These are phyloP conservation scores for Alternaria sp. DNA, from an alignment of 2,329 filamentous ascomycete species.

Conservation along the genomic window DNA sequence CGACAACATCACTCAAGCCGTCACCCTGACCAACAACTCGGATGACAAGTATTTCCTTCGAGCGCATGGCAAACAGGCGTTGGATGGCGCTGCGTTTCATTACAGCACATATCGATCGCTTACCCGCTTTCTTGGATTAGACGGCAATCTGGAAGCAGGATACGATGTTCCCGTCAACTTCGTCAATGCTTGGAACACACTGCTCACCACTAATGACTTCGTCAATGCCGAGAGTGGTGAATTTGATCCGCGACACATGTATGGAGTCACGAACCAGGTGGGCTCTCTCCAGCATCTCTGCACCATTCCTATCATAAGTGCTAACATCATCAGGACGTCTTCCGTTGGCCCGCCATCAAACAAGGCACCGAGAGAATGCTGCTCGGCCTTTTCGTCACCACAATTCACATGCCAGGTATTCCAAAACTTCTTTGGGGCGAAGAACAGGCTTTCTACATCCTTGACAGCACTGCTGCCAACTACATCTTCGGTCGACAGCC, in stretches of 20 bases:
- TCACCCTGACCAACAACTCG: not conserved
- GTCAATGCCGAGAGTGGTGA: conserved; percentile 65
- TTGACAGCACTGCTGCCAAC: conserved; percentile 69
- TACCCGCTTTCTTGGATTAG: conserved; percentile 66
- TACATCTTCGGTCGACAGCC: conserved; percentile 70
- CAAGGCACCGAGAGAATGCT: not conserved
- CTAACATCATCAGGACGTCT: not conserved
- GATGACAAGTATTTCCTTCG: not conserved
- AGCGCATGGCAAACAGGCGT: conserved; percentile 41
- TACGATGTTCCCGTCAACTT: conserved; percentile 50
- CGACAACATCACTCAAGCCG: not conserved
- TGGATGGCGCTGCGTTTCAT: conserved; percentile 68
- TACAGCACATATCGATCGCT: conserved; percentile 69
- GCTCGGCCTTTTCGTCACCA: not conserved
- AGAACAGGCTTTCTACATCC: conserved; percentile 68
- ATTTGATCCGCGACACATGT: conserved; percentile 70
- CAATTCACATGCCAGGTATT: not conserved
- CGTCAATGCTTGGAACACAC: conserved; percentile 61
- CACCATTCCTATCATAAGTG: not conserved
- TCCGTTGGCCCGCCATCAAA: not conserved
- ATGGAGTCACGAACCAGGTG: conserved; percentile 69
- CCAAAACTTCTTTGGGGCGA: conserved; percentile 45
- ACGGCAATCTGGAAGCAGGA: conserved; percentile 49
- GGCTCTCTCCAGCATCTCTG: conserved; percentile 63
- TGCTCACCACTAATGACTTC: conserved; percentile 65